These are phyloP conservation scores for Urtica urens DNA, from an alignment of 306 rosid genomes.

Conservation along the genomic window DNA sequence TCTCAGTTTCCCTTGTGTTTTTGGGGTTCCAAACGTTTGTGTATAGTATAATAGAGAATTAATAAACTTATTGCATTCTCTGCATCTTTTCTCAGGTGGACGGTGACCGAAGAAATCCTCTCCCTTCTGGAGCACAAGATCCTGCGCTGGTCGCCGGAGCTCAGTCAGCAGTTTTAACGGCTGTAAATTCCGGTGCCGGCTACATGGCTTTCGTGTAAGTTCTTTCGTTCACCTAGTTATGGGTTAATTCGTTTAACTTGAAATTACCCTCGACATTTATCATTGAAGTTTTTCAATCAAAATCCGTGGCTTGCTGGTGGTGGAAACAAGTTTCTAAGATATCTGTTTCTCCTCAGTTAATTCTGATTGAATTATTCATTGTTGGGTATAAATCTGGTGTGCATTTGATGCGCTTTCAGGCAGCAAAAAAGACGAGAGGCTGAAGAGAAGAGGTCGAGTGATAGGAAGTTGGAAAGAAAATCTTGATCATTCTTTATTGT, in stretches of 20 bases:
- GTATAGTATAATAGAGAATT: too few relatives aligned
- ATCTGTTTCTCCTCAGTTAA: not conserved
- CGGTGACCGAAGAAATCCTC: conserved; percentile 56
- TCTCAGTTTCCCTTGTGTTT: too few relatives aligned
- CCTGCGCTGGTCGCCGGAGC: conserved; percentile 48
- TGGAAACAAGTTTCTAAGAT: not conserved
- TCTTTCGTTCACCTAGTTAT: too few relatives aligned
- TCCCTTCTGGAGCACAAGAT: conserved; percentile 52
- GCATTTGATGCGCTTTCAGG: conserved; percentile 22
- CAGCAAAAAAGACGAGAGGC: conserved; percentile 78
- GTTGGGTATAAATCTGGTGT: not conserved
- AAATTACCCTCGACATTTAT: too few relatives aligned
- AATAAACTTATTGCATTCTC: conserved; percentile 13
- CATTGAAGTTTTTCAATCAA: too few relatives aligned
- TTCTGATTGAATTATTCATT: not conserved
- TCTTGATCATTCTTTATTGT: conserved; percentile 30
- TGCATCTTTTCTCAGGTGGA: conserved; percentile 59
- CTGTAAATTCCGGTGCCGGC: conserved; percentile 69
- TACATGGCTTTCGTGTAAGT: conserved; percentile 84
- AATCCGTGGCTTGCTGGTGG: not conserved
- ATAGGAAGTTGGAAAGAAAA: conserved; percentile 64
- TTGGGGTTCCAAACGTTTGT: too few relatives aligned
- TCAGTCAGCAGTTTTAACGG: conserved; percentile 55
- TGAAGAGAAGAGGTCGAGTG: conserved; percentile 75
- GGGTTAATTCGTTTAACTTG: too few relatives aligned